phyloP scores from a whole-genome alignment of 1,284 basidiomycete species.

The Spongiforma sp. region DNA sequence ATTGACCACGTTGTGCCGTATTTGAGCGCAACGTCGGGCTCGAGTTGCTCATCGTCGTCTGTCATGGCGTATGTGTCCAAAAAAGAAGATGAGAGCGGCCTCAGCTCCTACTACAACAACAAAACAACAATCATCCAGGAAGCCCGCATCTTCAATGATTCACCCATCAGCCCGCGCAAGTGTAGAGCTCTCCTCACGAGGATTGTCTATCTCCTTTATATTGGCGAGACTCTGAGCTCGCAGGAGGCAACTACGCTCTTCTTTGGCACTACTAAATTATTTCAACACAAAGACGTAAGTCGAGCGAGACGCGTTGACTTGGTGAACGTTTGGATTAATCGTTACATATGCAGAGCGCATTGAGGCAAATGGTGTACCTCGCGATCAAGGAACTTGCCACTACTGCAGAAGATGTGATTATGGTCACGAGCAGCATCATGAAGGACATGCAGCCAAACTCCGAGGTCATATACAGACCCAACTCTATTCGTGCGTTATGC shows the following conservation, averaged over 20 bases:
- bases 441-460: constrained; percentile 99
- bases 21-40: constrained; percentile 15
- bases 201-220: constrained; percentile 96
- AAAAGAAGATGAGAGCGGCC: constrained; percentile 91
- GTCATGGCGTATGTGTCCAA: constrained; percentile 83
- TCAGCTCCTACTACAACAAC: constrained; percentile 90
- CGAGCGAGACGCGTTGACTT: constrained; percentile 4
- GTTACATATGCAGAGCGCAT: constrained; percentile 70
- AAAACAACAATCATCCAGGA: constrained; percentile 98
- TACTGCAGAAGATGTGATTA: constrained; percentile 99
- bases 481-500: constrained; percentile 96
- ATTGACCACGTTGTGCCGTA: not conserved
- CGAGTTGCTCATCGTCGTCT: constrained; percentile 40
- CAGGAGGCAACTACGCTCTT: constrained; percentile 98
- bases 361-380: constrained; percentile 98
- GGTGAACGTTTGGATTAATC: constrained; percentile 12
- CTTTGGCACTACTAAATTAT: constrained; percentile 99
- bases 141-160: constrained; percentile 99
- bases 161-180: constrained; percentile 96
- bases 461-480: constrained; percentile 98
- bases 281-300: constrained; percentile 99
- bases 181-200: constrained; percentile 96
- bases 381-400: constrained; percentile 98
- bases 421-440: constrained; percentile 99
- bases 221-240: constrained; percentile 93